Evolutionary conservation across 2,329 filamentous ascomycete genomes (phyloP).

Genomic region (Beauveria pseudobassiana): DNA sequence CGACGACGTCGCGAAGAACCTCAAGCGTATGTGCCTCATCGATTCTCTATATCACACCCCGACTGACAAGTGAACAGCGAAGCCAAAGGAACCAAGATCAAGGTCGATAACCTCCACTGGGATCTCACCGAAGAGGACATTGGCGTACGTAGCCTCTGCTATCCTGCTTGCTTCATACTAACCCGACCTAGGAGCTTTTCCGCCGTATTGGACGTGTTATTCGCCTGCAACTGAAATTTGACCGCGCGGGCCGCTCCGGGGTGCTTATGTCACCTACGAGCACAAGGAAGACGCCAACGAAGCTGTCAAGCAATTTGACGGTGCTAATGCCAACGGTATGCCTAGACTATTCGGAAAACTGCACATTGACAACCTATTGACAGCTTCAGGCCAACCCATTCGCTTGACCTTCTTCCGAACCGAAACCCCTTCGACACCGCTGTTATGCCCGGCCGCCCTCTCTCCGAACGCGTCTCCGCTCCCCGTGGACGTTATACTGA

Average conservation of each 20-base stretch:
- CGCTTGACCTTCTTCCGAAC: conserved; percentile 57
- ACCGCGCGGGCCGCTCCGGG: conserved; percentile 81
- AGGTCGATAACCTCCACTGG: conserved; percentile 87
- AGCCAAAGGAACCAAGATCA: conserved; percentile 59
- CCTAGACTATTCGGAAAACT: background rate
- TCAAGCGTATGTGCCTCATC: conserved; percentile 24
- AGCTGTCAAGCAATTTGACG: conserved; percentile 75
- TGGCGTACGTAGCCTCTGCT: conserved; percentile 43
- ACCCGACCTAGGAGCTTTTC: conserved; percentile 62
- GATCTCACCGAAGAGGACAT: conserved; percentile 81
- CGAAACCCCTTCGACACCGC: conserved; percentile 52
- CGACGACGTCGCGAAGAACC: conserved; percentile 37
- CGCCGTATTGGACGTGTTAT: conserved; percentile 64
- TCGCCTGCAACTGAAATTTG: conserved; percentile 68
- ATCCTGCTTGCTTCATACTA: background rate
- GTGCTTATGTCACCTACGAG: conserved; percentile 78
- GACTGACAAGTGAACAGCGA: conserved; percentile 32
- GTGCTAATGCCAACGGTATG: conserved; percentile 77
- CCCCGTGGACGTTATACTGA: conserved; percentile 43
- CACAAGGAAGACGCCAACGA: conserved; percentile 60
- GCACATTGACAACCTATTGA: background rate
- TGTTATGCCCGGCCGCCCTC: conserved; percentile 46
- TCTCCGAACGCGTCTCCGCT: conserved; percentile 54
- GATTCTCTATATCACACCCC: conserved; percentile 12
- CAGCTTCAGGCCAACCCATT: conserved; percentile 63